Percentiles rank a stretch among this genome's conserved stretches.
Conservation (phyloP, 345 rosid genomes). For the Salix exigua region DNA sequence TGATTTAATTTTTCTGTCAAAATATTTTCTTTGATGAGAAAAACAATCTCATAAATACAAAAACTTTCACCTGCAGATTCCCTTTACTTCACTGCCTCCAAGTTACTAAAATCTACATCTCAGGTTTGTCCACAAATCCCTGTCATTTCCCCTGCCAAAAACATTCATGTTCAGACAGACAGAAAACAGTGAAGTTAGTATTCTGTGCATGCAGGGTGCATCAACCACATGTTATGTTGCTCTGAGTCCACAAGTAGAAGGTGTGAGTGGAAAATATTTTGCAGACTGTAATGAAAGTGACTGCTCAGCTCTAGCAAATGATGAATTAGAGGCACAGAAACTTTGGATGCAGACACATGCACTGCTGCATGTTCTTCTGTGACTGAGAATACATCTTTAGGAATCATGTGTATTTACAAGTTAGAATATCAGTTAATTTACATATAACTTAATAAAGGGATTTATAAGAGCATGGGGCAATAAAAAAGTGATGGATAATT, state of each 20-base stretch:
- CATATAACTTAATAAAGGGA: neutral
- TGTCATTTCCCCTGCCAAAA: neutral
- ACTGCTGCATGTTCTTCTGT: conserved; percentile 23
- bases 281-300: conserved; percentile 76
- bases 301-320: conserved; percentile 71
- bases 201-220: conserved; percentile 59
- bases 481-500: neutral
- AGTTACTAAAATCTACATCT: conserved; percentile 66
- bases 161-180: neutral
- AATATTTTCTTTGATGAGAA: neutral
- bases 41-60: neutral
- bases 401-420: neutral
- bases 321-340: conserved; percentile 56
- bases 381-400: neutral
- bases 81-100: conserved; percentile 79
- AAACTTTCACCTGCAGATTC: conserved; percentile 61
- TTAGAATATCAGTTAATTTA: neutral
- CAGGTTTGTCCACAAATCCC: conserved; percentile 48
- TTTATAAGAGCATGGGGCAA: neutral
- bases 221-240: conserved; percentile 92
- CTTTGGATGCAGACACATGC: conserved; percentile 60
- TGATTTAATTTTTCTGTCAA: neutral
- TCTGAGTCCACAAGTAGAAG: conserved; percentile 56
- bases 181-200: neutral
- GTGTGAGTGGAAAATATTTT: conserved; percentile 69